Conservation (phyloP, 2,329 filamentous ascomycete genomes). For the Huntiella savannae region DNA sequence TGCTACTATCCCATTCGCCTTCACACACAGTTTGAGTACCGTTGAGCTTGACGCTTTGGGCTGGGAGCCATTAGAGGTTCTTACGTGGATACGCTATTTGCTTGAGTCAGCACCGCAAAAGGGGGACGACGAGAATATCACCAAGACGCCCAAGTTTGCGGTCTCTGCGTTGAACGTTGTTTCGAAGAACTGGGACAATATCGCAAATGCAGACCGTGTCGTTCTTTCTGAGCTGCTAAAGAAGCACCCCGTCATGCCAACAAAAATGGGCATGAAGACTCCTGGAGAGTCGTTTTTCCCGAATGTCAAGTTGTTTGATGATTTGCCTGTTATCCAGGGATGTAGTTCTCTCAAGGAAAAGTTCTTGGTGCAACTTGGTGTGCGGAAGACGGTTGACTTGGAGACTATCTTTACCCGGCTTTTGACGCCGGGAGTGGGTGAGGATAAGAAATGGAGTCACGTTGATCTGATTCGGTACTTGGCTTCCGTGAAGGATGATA, state of each 20-base stretch:
- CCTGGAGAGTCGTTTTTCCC: slow-evolving; percentile 81
- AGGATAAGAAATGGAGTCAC: slow-evolving; percentile 66
- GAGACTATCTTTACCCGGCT: slow-evolving; percentile 84
- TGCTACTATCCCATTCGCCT: slow-evolving; percentile 66
- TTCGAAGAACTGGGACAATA: slow-evolving; percentile 69
- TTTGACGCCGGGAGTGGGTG: slow-evolving; percentile 36
- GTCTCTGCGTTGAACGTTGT: slow-evolving; percentile 57
- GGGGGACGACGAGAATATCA: slow-evolving; percentile 47
- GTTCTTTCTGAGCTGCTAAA: slow-evolving; percentile 31
- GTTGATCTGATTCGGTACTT: slow-evolving; percentile 90
- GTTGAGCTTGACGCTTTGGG: slow-evolving; percentile 60
- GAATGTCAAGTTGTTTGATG: slow-evolving; percentile 85
- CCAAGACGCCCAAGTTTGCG: slow-evolving; percentile 53
- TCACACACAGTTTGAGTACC: slow-evolving; percentile 50
- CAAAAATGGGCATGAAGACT: slow-evolving; percentile 72
- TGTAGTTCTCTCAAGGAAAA: slow-evolving; percentile 77
- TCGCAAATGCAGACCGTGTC: slow-evolving; percentile 7
- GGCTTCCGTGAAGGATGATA: slow-evolving; percentile 73
- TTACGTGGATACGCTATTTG: slow-evolving; percentile 70
- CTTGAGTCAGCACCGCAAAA: slow-evolving; percentile 45
- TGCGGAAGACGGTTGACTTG: slow-evolving; percentile 87
- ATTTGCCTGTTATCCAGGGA: slow-evolving; percentile 63
- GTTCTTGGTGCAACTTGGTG: slow-evolving; percentile 63
- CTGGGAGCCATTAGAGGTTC: slow-evolving; percentile 69
- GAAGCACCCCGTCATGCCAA: slow-evolving; percentile 61